Base-by-base conservation (phyloP, 2,329 filamentous ascomycete species). In the Bipolaris sorokiniana region DNA sequence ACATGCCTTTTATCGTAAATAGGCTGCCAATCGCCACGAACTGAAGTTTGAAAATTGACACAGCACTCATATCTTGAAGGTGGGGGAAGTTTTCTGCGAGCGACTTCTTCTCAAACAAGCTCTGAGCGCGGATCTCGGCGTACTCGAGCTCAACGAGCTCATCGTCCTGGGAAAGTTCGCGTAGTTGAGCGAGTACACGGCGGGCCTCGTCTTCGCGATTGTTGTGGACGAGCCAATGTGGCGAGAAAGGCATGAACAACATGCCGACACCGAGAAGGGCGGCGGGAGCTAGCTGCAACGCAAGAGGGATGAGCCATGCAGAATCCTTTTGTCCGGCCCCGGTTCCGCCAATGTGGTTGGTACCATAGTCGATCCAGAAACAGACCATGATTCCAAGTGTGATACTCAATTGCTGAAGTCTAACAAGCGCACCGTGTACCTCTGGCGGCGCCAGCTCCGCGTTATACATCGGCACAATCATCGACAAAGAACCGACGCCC, bases 71-170 rank as follows among this genome's bases (percentile, higher is more conserved):
- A 53, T 87, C 82, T 2, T 82, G 79, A 7, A 90, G 77, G 31
- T 88, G 79, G 0, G 90, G 90, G 73, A 90, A 91, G 33, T 87
- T 81, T 62, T 89, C 86, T 0, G 84, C 84, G 1, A 88, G 81
- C 0, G 85, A 86, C 33, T 86, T 84, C 77, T 92, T 90, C 76
- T 93, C 90, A 62, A 93, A 94, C 5, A 90, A 75, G 0, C 86
- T 87, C 73, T 91, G 88, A 0, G 90, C 89, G 73, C 90, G 90
- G 77, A 94, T 93, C 72, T 93, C 90, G 10, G 91, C 83, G 69
- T 89, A 91, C 68, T 93, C 90, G 2, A 91, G 81, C 62, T 89
- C 83, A 34, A 93, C 83, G 0, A 90, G 82, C 54, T 90, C 86
- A 68, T 91, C 83, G 59, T 89, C 83, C n/a, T 78, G 71, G 0